These are phyloP conservation scores for Passiflora organensis DNA, from an alignment of 345 rosid species.

Conservation along the genomic window DNA sequence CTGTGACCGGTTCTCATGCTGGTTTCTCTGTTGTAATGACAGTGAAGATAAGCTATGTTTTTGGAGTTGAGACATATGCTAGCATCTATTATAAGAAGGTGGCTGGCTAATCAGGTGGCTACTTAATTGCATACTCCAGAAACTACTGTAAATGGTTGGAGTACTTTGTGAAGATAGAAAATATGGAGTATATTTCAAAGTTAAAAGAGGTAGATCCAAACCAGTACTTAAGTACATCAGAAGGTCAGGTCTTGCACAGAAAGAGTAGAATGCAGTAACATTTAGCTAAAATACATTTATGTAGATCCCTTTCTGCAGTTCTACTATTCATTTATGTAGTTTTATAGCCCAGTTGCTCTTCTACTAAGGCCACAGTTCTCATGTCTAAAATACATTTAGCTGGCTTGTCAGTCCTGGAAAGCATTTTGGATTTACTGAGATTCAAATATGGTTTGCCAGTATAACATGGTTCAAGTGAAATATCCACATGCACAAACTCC, in stretches of 20 bases:
- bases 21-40: slow-evolving; percentile 2
- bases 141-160: neutral
- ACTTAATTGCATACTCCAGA: neutral
- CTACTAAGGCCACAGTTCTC: too few relatives aligned
- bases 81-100: slow-evolving; percentile 5
- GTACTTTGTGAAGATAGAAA: neutral
- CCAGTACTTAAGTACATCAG: neutral
- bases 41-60: slow-evolving; percentile 1
- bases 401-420: slow-evolving; percentile 13
- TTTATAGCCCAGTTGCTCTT: too few relatives aligned
- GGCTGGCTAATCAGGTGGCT: slow-evolving; percentile 8
- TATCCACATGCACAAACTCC: too few relatives aligned
- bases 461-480: too few relatives aligned
- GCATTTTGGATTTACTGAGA: neutral
- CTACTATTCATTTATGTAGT: neutral
- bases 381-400: slow-evolving; percentile 8
- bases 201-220: slow-evolving; percentile 16
- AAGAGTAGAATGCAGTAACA: neutral
- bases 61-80: neutral
- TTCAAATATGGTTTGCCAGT: too few relatives aligned
- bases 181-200: neutral
- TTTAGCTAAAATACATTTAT: slow-evolving; percentile 21
- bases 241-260: neutral
- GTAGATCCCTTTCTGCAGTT: slow-evolving; percentile 17
- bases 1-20: slow-evolving; percentile 22